Evolutionary conservation across 805 yeast genomes (phyloP), one percentile per base, ranked within the genome.

Genomic region (Jamesozyma piceae): DNA sequence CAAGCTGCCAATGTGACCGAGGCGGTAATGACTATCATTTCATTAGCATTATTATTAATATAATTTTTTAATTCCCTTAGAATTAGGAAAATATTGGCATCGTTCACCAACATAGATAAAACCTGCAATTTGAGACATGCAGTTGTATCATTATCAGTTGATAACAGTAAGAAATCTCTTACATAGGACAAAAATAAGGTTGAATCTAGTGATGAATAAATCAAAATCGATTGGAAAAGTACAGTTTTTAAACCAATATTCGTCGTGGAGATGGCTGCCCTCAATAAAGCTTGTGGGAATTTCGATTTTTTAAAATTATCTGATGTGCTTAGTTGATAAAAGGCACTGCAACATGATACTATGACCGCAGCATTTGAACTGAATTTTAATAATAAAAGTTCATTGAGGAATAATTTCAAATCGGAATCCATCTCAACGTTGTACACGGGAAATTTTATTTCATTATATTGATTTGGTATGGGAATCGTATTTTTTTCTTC

Each of bases 11-110:
- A 64, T 1, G 82, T 73, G 41, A 73, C 72, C 11, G 87, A 73
- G 1, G 88, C 72, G 35, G 72, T 74, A 17, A 48, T 51, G 3
- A 67, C 58, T 5, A 70, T 60, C 0, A 64, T 44, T 20, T 31
- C 48, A 35, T 52, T 55, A 41, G 50, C 43, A 1, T 52, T 44
- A 13, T 61, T 52, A 17, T 54, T 45, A 0, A 77, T 74, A 46
- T 76, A 73, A 54, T 77, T 76, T 54, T 79, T 80, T 26, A 88
- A 60, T 56, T 87, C 94, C 27, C 71, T 68, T 26, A 81, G 61
- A 4, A 85, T 69, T 2, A 53, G 44, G 18, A 68, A 66, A 35
- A 77, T 73, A 51, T 75, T 84, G 10, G 62, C 55, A 31, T 73
- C 75, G 42, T 71, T 69, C 29, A 77, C 71, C n/a, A 86, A 63